These are phyloP conservation scores for Scheffersomyces stipitis DNA, from an alignment of 805 yeast species.

Conservation along the genomic window DNA sequence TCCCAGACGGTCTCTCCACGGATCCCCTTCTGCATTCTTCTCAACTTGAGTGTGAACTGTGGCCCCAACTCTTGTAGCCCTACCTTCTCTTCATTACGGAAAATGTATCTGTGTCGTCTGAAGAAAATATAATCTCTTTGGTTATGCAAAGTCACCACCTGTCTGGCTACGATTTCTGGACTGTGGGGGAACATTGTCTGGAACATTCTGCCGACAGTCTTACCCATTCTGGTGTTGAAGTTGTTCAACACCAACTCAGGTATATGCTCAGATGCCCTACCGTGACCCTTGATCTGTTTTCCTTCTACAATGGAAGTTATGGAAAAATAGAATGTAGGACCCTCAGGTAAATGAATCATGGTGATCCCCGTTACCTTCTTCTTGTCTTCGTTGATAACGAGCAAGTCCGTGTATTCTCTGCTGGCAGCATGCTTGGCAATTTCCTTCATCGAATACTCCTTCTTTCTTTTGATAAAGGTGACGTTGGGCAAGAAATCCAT, in stretches of 20 bases:
- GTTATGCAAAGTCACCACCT: constrained; percentile 92
- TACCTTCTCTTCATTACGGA: constrained; percentile 85
- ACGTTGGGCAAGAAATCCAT: constrained; percentile 83
- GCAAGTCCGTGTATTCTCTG: constrained; percentile 82
- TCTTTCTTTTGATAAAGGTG: constrained; percentile 83
- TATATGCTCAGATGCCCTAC: constrained; percentile 82
- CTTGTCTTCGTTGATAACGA: constrained; percentile 92
- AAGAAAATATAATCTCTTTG: constrained; percentile 95
- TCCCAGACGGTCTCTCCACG: constrained; percentile 96
- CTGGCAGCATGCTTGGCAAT: constrained; percentile 81
- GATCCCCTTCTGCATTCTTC: constrained; percentile 89
- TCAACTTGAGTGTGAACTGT: constrained; percentile 84
- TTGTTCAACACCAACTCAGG: constrained; percentile 93
- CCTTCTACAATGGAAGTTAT: constrained; percentile 75
- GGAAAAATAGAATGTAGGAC: constrained; percentile 93
- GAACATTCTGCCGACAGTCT: constrained; percentile 88
- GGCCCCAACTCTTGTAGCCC: constrained; percentile 97
- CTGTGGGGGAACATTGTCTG: constrained; percentile 89
- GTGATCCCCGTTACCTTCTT: constrained; percentile 90
- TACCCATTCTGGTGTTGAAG: constrained; percentile 89
- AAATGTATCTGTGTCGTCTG: constrained; percentile 90
- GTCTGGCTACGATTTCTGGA: constrained; percentile 94
- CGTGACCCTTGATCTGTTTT: constrained; percentile 80
- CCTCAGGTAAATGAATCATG: constrained; percentile 89
- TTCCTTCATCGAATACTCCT: constrained; percentile 79